Evolutionary conservation across 75 land plant species (phyloP).

Genomic region (Cunninghamia lanceolata): DNA sequence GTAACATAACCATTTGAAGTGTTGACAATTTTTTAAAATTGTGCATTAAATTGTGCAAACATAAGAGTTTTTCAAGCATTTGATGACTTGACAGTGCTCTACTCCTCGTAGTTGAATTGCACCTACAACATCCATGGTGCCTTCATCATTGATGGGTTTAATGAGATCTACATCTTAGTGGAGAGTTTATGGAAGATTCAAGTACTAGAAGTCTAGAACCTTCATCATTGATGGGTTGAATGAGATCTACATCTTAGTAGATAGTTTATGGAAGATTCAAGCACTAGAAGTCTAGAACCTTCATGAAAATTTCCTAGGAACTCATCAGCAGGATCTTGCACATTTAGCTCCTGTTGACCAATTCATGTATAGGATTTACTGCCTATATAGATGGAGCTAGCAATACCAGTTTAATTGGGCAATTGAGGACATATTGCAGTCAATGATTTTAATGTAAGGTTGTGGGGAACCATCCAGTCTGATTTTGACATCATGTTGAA

Average conservation of each 20-base stretch:
- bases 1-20: too few species aligned
- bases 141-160: too few species aligned
- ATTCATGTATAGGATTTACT: neutral
- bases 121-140: neutral
- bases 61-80: neutral
- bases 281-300: too few species aligned
- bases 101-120: neutral
- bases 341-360: neutral
- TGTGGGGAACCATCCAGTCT: neutral
- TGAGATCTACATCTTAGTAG: neutral
- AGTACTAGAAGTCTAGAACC: too few species aligned
- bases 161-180: too few species aligned
- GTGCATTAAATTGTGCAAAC: too few species aligned
- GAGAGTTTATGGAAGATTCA: too few species aligned
- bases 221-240: too few species aligned
- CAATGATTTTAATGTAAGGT: neutral
- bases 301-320: too few species aligned
- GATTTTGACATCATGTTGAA: neutral
- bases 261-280: neutral
- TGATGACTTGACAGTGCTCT: too few species aligned
- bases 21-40: too few species aligned
- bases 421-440: neutral
- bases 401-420: neutral
- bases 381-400: neutral
- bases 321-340: neutral